Percentiles rank a stretch among this genome's conserved stretches.
Evolutionary conservation across 163 green algal species (phyloP).

Genomic region (Botryococcus braunii): DNA sequence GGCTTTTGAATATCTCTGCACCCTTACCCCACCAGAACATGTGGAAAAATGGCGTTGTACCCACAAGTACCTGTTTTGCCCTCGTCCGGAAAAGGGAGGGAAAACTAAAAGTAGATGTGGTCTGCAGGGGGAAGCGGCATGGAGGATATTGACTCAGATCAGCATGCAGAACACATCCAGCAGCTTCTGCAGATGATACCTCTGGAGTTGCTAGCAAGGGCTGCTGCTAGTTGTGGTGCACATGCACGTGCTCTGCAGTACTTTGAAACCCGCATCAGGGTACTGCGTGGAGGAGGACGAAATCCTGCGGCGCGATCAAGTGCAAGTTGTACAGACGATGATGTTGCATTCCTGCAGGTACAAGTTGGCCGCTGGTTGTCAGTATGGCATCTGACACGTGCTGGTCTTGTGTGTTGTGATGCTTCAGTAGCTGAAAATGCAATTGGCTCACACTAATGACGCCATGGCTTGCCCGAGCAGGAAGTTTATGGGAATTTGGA

Average conservation of each 20-base stretch:
- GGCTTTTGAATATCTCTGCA: no score
- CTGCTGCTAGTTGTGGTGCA: constrained; percentile 41
- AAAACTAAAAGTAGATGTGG: no score
- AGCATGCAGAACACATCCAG: no score
- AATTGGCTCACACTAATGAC: background rate
- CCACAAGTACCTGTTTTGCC: no score
- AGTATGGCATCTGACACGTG: background rate
- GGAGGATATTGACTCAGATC: no score
- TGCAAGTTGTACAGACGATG: constrained; percentile 36
- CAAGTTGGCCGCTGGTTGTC: background rate
- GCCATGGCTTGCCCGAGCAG: no score
- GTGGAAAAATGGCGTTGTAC: no score
- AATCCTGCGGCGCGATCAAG: constrained; percentile 51
- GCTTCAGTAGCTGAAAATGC: no score
- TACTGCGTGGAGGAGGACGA: constrained; percentile 31
- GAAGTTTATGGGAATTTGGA: constrained; percentile 83
- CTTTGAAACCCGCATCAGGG: constrained; percentile 48
- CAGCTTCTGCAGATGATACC: constrained; percentile 56
- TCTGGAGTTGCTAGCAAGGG: constrained; percentile 48
- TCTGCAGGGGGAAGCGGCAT: no score
- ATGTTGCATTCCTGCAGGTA: constrained; percentile 74
- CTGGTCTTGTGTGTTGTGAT: background rate
- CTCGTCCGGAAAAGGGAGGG: no score
- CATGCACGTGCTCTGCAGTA: constrained; percentile 71
- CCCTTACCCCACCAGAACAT: no score